Percentiles rank a stretch among this genome's conserved stretches.
phyloP scores from a whole-genome alignment of 2,329 filamentous ascomycete genomes.

The Xylaria sp. region DNA sequence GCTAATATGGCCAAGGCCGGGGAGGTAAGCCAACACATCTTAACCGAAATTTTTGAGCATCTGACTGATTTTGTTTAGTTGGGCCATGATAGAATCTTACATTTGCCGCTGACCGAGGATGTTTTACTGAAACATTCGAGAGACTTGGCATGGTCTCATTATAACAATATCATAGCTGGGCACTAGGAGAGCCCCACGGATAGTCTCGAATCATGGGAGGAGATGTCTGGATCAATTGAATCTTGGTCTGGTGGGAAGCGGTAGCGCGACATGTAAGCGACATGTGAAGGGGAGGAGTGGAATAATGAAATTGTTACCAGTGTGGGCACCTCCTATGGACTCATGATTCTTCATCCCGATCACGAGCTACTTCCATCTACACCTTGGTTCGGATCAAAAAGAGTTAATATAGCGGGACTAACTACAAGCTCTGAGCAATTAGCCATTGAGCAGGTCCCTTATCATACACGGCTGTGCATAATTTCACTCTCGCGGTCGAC shows the following conservation, averaged over 20 bases:
- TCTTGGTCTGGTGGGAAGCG: neutral
- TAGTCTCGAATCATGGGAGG: neutral
- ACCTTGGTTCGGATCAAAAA: slow-evolving; percentile 7
- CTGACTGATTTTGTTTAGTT: slow-evolving; percentile 45
- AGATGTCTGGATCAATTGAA: neutral
- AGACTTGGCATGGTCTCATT: slow-evolving; percentile 51
- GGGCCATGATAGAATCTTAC: slow-evolving; percentile 49
- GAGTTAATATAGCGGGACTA: slow-evolving; percentile 3
- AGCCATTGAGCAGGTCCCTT: neutral
- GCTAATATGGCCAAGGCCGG: slow-evolving; percentile 46
- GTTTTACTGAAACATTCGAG: slow-evolving; percentile 50
- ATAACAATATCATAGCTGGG: slow-evolving; percentile 47
- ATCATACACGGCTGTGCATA: slow-evolving; percentile 11
- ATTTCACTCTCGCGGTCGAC: neutral
- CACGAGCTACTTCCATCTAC: neutral
- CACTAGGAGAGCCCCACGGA: slow-evolving; percentile 37
- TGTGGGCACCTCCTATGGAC: neutral
- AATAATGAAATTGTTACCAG: slow-evolving; percentile 16
- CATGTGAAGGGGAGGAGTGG: neutral
- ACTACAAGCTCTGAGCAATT: slow-evolving; percentile 1
- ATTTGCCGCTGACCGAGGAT: slow-evolving; percentile 51
- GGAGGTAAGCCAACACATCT: slow-evolving; percentile 44
- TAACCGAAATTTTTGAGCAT: neutral
- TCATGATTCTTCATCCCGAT: neutral
- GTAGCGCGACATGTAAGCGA: neutral